Percentiles rank a stretch among this genome's conserved stretches.
Conservation (phyloP, 176 grass and related monocot genomes). For the Avena insularis region DNA sequence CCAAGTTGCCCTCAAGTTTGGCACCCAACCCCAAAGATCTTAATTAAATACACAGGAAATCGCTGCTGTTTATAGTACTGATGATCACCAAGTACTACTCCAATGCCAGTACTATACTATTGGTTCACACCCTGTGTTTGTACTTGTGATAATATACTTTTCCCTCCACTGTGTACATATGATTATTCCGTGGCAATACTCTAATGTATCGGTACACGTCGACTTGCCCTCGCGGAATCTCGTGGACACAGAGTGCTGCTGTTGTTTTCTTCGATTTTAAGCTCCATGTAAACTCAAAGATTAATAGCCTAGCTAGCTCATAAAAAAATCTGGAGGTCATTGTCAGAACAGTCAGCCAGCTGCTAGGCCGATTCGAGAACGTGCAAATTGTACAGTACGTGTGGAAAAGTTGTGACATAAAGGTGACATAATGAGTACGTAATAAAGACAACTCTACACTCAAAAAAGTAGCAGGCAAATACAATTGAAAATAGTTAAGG, state of each 20-base stretch:
- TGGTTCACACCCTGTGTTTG: constrained; percentile 47
- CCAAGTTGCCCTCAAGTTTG: background rate
- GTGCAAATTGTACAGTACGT: constrained; percentile 21
- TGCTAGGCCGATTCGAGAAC: background rate
- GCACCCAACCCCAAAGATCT: background rate
- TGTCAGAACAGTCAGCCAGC: background rate
- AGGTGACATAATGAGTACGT: background rate
- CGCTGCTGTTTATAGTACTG: constrained; percentile 31
- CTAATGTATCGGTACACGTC: constrained; percentile 28
- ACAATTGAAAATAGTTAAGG: background rate
- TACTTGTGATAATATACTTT: constrained; percentile 48
- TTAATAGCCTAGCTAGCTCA: constrained; percentile 12
- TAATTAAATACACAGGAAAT: constrained; percentile 33
- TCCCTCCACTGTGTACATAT: background rate
- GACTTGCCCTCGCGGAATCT: constrained; percentile 51
- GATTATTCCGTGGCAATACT: constrained; percentile 45
- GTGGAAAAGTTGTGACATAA: constrained; percentile 27
- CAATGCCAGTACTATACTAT: constrained; percentile 22
- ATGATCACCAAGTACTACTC: constrained; percentile 2
- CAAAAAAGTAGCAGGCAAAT: background rate
- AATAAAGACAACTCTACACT: background rate
- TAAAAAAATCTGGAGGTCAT: constrained; percentile 15
- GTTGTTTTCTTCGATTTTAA: background rate
- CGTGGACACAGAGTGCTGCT: constrained; percentile 12
- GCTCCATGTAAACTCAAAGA: constrained; percentile 5